Conservation (phyloP, 2,329 filamentous ascomycete genomes). For the Dryadomyces quercus-mongolicae region DNA sequence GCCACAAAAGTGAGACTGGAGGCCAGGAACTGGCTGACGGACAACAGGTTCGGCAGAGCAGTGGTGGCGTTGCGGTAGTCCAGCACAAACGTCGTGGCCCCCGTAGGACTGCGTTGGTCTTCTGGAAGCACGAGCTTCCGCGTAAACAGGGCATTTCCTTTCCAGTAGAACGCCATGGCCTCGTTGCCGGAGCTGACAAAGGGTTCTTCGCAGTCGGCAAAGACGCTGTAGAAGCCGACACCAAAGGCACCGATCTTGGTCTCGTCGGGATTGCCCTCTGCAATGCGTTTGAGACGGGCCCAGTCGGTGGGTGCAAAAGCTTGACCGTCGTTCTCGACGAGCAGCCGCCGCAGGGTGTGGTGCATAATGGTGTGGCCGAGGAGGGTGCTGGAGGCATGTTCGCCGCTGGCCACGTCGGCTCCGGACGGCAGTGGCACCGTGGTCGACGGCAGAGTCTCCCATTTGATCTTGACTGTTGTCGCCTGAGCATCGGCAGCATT, state of each 20-base stretch:
- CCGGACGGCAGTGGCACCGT: constrained; percentile 57
- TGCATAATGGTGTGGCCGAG: constrained; percentile 75
- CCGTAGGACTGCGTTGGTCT: constrained; percentile 39
- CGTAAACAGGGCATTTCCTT: constrained; percentile 93
- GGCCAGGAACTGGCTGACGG: constrained; percentile 81
- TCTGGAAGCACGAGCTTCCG: constrained; percentile 62
- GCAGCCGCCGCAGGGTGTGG: constrained; percentile 74
- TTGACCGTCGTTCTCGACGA: constrained; percentile 86
- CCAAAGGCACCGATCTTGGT: constrained; percentile 98
- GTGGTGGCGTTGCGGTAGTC: constrained; percentile 87
- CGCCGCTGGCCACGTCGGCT: neutral
- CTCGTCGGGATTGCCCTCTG: constrained; percentile 97
- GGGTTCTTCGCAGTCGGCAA: constrained; percentile 94
- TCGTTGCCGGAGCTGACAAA: constrained; percentile 88
- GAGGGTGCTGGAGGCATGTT: constrained; percentile 37
- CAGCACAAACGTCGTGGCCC: constrained; percentile 77
- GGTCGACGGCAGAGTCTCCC: constrained; percentile 79
- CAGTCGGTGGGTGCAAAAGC: constrained; percentile 86
- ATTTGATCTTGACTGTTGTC: constrained; percentile 77
- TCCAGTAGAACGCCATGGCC: constrained; percentile 99
- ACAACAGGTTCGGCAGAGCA: constrained; percentile 73
- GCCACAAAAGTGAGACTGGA: constrained; percentile 95
- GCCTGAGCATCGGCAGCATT: constrained; percentile 97
- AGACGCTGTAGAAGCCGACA: constrained; percentile 97
- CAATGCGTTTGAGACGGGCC: constrained; percentile 86